These are phyloP conservation scores for Fusarium secorum DNA, from an alignment of 2,329 filamentous ascomycete genomes.

Conservation along the genomic window DNA sequence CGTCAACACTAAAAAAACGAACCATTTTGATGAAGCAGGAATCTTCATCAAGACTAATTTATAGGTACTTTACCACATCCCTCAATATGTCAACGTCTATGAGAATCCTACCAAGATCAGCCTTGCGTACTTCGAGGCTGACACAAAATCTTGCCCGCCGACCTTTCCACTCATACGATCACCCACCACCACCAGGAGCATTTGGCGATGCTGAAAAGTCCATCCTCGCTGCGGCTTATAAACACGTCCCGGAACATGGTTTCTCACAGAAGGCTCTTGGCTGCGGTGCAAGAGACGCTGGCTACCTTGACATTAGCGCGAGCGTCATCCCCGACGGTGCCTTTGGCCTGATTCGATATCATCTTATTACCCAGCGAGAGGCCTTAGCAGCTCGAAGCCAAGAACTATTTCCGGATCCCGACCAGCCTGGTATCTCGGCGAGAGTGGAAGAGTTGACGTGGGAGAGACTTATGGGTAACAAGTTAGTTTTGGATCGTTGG, in stretches of 20 bases:
- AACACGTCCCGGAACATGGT: constrained; percentile 80
- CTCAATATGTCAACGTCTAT: constrained; percentile 26
- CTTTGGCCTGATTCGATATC: constrained; percentile 83
- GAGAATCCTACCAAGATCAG: constrained; percentile 26
- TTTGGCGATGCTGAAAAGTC: constrained; percentile 74
- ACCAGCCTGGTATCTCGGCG: constrained; percentile 58
- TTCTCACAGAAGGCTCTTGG: constrained; percentile 79
- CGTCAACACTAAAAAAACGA: constrained; percentile 25
- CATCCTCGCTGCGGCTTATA: constrained; percentile 83
- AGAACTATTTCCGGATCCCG: constrained; percentile 50
- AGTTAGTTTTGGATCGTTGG: constrained; percentile 76
- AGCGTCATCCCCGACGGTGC: constrained; percentile 81
- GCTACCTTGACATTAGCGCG: constrained; percentile 85
- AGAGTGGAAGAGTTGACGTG: constrained; percentile 78
- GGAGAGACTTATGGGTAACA: constrained; percentile 79
- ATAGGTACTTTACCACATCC: not conserved
- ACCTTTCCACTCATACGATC: constrained; percentile 77
- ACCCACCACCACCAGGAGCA: constrained; percentile 62
- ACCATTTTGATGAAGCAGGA: constrained; percentile 9
- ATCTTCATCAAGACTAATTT: not conserved
- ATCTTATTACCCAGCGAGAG: constrained; percentile 73
- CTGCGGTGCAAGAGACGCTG: constrained; percentile 81
- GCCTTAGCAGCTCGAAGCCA: constrained; percentile 58
- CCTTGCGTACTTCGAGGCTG: constrained; percentile 22
- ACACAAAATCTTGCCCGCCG: constrained; percentile 21